phyloP scores from a whole-genome alignment of 2,329 filamentous ascomycete species.

The Pleurostoma richardsiae region DNA sequence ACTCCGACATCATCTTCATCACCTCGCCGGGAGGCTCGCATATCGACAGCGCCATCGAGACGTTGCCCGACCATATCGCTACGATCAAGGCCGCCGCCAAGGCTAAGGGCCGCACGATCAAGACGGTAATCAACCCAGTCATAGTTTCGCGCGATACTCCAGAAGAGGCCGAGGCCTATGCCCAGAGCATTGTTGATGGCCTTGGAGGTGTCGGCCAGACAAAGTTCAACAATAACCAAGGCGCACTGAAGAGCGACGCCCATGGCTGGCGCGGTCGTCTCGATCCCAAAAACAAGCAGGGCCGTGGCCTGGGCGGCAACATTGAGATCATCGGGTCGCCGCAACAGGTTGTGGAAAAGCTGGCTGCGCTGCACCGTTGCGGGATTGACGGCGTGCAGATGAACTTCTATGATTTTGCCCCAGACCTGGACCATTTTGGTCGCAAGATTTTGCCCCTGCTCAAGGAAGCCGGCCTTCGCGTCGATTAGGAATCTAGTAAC shows the following conservation, averaged over 20 bases:
- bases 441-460: conserved; percentile 13
- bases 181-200: conserved; percentile 10
- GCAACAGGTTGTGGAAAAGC: conserved; percentile 13
- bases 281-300: conserved; percentile 12
- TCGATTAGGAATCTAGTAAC: neutral
- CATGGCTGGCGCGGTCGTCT: conserved; percentile 15
- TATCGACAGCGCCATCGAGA: conserved; percentile 14
- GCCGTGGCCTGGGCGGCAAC: conserved; percentile 12
- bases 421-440: conserved; percentile 14
- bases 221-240: neutral
- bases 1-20: conserved; percentile 17
- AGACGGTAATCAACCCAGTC: conserved; percentile 14
- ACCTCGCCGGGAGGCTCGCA: conserved; percentile 14
- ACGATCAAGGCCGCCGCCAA: conserved; percentile 13
- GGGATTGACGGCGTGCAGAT: conserved; percentile 16
- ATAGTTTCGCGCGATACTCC: conserved; percentile 14
- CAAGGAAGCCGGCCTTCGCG: conserved; percentile 8
- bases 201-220: conserved; percentile 1
- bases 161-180: conserved; percentile 14
- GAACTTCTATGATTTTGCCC: conserved; percentile 14
- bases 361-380: conserved; percentile 12
- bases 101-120: conserved; percentile 10
- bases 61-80: conserved; percentile 14
- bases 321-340: conserved; percentile 15
- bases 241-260: conserved; percentile 14